Base-by-base conservation (phyloP, 495 filamentous ascomycete species). In the Xylaria telfairii region DNA sequence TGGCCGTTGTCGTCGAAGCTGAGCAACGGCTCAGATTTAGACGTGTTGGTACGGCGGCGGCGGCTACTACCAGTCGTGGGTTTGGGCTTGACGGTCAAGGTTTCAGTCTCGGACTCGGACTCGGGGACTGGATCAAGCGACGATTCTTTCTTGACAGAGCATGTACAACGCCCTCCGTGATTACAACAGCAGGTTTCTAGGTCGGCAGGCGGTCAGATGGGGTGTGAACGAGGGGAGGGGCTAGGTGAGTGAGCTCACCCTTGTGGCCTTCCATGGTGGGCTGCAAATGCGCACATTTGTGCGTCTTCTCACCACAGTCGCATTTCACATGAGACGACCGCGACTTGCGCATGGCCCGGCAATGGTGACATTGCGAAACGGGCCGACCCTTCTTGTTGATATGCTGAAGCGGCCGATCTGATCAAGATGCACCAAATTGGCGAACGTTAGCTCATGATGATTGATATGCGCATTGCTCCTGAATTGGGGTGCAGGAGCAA, bases 321-420 rank as follows among this genome's bases (percentile, higher is more conserved):
- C 96, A 99, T 83, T 95, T 95, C 75, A 95, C 89, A 83, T 99
- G 96, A 70, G 94, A 92, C 72, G 96, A 91, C 72, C 96, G 93
- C 81, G 95, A 96, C 87, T 98, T 98, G 88, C 96, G 94, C 85
- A 97, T 92, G 73, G 91, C 89, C 82, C 96, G 95, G 83, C 96
- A 99, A 85, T 98, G 96, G 76, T 92, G 87, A 82, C 96, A 99
- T 92, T 99, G 96, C 81, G 95, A 97, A 76, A 98, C 95, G 74
- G 96, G 96, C 75, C 96, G 92, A 81, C 96, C 96, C 77, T 99
- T 98, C 83, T 97, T 97, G 84, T 96, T 96, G 87, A 98, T 97
- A 81, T 96, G 96, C 79, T 91, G 90, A 71, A 99, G 89, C 73
- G 92, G 92, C 75, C 96, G 93, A 82, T 98, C 96, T 98, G 79